Evolutionary conservation across 768 basidiomycete species (phyloP).

Genomic region (Boletus eberwhitei): DNA sequence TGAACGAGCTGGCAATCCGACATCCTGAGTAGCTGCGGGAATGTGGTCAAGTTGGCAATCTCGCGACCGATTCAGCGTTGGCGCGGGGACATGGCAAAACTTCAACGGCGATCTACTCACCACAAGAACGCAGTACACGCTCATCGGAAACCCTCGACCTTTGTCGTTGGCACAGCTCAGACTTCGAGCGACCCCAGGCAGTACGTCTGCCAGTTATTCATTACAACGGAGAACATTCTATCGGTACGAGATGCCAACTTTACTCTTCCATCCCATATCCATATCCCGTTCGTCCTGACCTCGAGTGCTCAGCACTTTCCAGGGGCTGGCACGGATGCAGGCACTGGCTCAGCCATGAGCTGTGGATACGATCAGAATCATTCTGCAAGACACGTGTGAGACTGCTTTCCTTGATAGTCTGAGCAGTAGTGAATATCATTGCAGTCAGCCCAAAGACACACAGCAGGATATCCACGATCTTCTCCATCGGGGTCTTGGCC

Average conservation of each 20-base stretch:
- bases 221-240: conserved; percentile 9
- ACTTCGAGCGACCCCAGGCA: conserved; percentile 9
- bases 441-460: conserved; percentile 72
- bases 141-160: conserved; percentile 6
- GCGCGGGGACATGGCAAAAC: background rate
- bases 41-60: conserved; percentile 5
- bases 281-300: background rate
- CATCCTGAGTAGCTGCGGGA: background rate
- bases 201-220: conserved; percentile 11
- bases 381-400: background rate
- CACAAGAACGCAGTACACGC: conserved; percentile 5
- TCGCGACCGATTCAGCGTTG: background rate
- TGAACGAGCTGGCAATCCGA: background rate
- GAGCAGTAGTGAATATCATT: conserved; percentile 74
- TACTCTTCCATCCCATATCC: conserved; percentile 1
- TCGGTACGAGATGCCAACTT: conserved; percentile 6
- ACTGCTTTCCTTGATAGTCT: conserved; percentile 63
- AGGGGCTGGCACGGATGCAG: conserved; percentile 37
- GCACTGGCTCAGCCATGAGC: conserved; percentile 59
- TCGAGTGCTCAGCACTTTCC: conserved; percentile 26
- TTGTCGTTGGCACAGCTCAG: background rate
- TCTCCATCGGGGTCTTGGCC: conserved; percentile 66
- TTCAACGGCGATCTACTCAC: conserved; percentile 19
- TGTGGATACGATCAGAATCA: conserved; percentile 26
- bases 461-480: conserved; percentile 64